Evolutionary conservation across 129 eudicot species (phyloP).

Genomic region (Centrapalus pauciflorus): DNA sequence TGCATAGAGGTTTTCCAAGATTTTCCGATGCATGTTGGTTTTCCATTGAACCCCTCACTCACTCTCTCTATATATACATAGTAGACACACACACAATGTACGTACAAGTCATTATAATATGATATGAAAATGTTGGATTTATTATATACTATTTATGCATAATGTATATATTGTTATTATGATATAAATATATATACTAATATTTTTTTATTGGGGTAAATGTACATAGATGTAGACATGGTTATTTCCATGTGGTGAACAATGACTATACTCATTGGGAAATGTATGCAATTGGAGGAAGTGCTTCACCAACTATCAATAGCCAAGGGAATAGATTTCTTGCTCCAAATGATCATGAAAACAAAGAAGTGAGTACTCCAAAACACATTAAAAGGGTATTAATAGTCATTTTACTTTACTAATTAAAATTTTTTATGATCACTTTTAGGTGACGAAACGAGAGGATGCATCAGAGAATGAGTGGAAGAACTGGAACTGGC

Average conservation of each 20-base stretch:
- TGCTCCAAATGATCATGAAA: conserved; percentile 49
- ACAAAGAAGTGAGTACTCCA: conserved; percentile 49
- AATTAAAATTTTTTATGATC: background rate
- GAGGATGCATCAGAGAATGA: conserved; percentile 54
- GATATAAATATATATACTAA: too few relatives aligned
- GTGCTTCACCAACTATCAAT: conserved; percentile 81
- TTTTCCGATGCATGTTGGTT: too few relatives aligned
- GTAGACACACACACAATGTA: background rate
- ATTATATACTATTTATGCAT: background rate
- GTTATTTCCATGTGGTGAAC: conserved; percentile 84
- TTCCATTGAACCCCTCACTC: conserved; percentile 4
- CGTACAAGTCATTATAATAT: too few relatives aligned
- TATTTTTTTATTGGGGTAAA: background rate
- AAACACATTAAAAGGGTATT: background rate
- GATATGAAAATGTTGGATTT: too few relatives aligned
- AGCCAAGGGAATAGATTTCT: conserved; percentile 83
- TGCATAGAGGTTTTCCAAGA: too few relatives aligned
- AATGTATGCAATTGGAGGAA: conserved; percentile 89
- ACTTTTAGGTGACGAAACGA: conserved; percentile 68
- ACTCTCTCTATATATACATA: background rate
- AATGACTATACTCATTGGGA: conserved; percentile 90
- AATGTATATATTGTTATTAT: background rate
- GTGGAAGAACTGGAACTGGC: conserved; percentile 90
- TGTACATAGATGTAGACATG: conserved; percentile 69
- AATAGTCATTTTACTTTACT: conserved; percentile 6